Conservation (phyloP, 1,284 basidiomycete genomes). For the Mycena sp. region DNA sequence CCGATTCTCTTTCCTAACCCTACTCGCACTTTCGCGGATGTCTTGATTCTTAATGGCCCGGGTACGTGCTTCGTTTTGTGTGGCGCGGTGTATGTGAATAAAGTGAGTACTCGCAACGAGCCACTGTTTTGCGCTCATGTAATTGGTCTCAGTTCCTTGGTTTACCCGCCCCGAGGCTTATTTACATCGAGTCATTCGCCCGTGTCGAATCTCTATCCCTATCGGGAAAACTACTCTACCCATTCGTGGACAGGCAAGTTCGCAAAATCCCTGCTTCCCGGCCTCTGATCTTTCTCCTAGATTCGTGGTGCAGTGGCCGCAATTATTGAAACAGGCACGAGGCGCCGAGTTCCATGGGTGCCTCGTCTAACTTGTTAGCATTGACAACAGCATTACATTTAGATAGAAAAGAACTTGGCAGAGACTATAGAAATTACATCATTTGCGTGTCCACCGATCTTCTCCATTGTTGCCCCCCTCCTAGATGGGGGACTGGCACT, state of each 20-base stretch:
- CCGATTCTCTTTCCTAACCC: slow-evolving; percentile 47
- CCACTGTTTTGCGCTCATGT: not conserved
- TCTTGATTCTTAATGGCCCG: slow-evolving; percentile 93
- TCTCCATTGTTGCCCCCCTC: slow-evolving; percentile 73
- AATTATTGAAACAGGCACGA: slow-evolving; percentile 53
- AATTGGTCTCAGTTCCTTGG: slow-evolving; percentile 71
- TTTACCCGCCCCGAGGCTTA: slow-evolving; percentile 73
- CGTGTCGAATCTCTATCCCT: slow-evolving; percentile 86
- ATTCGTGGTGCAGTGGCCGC: slow-evolving; percentile 90
- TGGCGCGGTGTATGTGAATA: slow-evolving; percentile 75
- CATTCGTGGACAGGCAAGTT: slow-evolving; percentile 82
- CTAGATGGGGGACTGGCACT: slow-evolving; percentile 74
- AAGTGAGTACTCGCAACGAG: slow-evolving; percentile 61
- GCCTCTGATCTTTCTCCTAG: slow-evolving; percentile 47
- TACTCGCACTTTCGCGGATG: slow-evolving; percentile 66
- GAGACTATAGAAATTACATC: slow-evolving; percentile 23
- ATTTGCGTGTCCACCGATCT: slow-evolving; percentile 80
- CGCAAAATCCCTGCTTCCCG: slow-evolving; percentile 10
- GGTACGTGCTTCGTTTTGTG: slow-evolving; percentile 93
- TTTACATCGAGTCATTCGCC: slow-evolving; percentile 97
- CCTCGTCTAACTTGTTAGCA: slow-evolving; percentile 72
- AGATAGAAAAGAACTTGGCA: slow-evolving; percentile 8
- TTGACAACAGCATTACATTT: slow-evolving; percentile 22
- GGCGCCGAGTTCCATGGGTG: slow-evolving; percentile 67
- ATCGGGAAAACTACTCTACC: slow-evolving; percentile 84